phyloP scores from a whole-genome alignment of 2,329 filamentous ascomycete genomes.

The Colletotrichum higginsianum region DNA sequence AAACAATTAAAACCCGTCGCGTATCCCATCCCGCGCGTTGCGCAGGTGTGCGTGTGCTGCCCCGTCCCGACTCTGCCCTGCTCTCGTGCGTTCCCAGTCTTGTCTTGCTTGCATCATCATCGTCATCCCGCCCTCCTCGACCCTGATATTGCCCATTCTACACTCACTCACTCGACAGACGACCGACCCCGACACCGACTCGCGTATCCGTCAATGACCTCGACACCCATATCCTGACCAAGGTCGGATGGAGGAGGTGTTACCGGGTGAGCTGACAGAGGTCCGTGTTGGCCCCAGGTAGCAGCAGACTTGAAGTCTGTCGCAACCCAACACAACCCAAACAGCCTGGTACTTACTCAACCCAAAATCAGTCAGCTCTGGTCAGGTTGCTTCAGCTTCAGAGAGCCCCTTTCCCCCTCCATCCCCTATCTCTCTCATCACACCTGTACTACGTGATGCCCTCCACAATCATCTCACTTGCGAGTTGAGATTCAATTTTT shows the following conservation, averaged over 20 bases:
- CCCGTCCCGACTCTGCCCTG: constrained; percentile 29
- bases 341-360: background rate
- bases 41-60: background rate
- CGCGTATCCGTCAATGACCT: constrained; percentile 34
- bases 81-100: constrained; percentile 1
- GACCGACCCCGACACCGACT: background rate
- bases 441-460: constrained; percentile 34
- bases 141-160: constrained; percentile 9
- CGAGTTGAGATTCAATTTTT: constrained; percentile 20
- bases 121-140: constrained; percentile 7
- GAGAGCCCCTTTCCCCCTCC: constrained; percentile 9
- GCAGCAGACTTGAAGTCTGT: constrained; percentile 10
- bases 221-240: constrained; percentile 33
- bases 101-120: constrained; percentile 12
- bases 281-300: constrained; percentile 50
- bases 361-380: background rate
- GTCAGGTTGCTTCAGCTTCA: constrained; percentile 1
- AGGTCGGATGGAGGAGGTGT: constrained; percentile 39
- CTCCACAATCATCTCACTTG: constrained; percentile 15
- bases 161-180: constrained; percentile 16
- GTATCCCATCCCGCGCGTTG: constrained; percentile 32
- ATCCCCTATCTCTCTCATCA: background rate
- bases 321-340: constrained; percentile 4
- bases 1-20: constrained; percentile 43
- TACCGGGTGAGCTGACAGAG: constrained; percentile 56